phyloP scores from a whole-genome alignment of 768 basidiomycete species.

The Phaeotremella skinneri region DNA sequence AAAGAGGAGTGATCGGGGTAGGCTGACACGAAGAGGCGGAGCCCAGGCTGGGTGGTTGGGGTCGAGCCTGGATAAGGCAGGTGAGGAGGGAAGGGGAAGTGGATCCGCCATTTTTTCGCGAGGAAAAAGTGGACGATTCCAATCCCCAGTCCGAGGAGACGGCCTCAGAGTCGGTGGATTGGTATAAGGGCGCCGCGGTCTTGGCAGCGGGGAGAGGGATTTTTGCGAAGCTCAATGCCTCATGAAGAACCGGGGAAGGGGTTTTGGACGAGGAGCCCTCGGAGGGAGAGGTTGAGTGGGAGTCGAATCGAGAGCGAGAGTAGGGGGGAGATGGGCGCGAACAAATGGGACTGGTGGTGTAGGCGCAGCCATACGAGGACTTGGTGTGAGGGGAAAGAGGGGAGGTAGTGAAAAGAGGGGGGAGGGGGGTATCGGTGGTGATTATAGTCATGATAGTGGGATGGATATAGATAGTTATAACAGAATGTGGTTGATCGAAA shows the following conservation, averaged over 20 bases:
- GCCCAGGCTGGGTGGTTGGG: background rate
- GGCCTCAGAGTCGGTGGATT: slow-evolving; percentile 13
- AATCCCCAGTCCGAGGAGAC: slow-evolving; percentile 8
- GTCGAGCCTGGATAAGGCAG: background rate
- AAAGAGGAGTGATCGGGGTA: slow-evolving; percentile 5
- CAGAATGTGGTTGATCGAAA: background rate
- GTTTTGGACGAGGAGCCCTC: background rate
- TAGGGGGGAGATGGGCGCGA: background rate
- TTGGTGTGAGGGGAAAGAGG: too few species aligned
- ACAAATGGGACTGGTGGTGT: background rate
- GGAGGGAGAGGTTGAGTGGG: background rate
- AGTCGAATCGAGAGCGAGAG: background rate
- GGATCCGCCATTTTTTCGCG: background rate
- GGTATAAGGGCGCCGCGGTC: background rate
- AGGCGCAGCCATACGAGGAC: background rate
- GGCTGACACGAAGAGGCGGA: background rate
- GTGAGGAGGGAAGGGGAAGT: slow-evolving; percentile 13
- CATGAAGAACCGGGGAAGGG: background rate
- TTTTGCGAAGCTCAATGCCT: slow-evolving; percentile 11
- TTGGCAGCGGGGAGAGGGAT: slow-evolving; percentile 4
- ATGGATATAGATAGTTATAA: background rate
- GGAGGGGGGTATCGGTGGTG: slow-evolving; percentile 3
- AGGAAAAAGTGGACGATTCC: background rate
- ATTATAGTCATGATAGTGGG: slow-evolving; percentile 2
- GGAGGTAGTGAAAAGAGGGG: slow-evolving; percentile 16